These are phyloP conservation scores for Cladosporium sp. DNA, from an alignment of 2,329 filamentous ascomycete genomes.

Conservation along the genomic window DNA sequence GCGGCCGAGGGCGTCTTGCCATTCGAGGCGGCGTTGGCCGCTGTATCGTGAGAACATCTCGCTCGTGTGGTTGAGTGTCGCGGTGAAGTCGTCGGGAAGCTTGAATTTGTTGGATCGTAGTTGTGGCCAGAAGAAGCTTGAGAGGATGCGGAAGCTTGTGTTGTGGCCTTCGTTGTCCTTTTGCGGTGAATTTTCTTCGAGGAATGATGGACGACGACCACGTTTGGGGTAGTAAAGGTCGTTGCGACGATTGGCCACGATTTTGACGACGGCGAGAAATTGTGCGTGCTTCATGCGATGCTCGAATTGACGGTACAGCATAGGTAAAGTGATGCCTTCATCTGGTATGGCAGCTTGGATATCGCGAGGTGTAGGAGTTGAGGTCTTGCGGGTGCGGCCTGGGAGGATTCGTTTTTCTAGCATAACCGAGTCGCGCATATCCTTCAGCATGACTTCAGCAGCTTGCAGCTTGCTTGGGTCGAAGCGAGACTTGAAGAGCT, in stretches of 20 bases:
- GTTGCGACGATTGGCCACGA: slow-evolving; percentile 25
- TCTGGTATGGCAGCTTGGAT: slow-evolving; percentile 31
- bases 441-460: slow-evolving; percentile 95
- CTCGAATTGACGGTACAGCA: slow-evolving; percentile 26
- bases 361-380: slow-evolving; percentile 26
- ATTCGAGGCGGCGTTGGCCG: slow-evolving; percentile 76
- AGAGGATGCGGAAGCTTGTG: slow-evolving; percentile 81
- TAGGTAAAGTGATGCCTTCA: slow-evolving; percentile 32
- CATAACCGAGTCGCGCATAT: slow-evolving; percentile 73
- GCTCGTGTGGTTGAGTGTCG: slow-evolving; percentile 52
- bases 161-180: slow-evolving; percentile 14
- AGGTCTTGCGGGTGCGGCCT: slow-evolving; percentile 23
- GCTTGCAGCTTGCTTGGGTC: slow-evolving; percentile 81
- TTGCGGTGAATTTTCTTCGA: not conserved
- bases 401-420: slow-evolving; percentile 46
- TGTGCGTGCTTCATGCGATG: slow-evolving; percentile 23
- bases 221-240: slow-evolving; percentile 29
- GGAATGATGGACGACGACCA: slow-evolving; percentile 20
- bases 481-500: slow-evolving; percentile 82
- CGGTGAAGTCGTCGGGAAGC: slow-evolving; percentile 58
- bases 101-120: slow-evolving; percentile 65
- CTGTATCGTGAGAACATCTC: slow-evolving; percentile 75
- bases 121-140: slow-evolving; percentile 87
- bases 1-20: slow-evolving; percentile 77
- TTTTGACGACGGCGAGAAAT: slow-evolving; percentile 23